These are phyloP conservation scores for Boehmeria nivea DNA, from an alignment of 306 rosid genomes.

Conservation along the genomic window DNA sequence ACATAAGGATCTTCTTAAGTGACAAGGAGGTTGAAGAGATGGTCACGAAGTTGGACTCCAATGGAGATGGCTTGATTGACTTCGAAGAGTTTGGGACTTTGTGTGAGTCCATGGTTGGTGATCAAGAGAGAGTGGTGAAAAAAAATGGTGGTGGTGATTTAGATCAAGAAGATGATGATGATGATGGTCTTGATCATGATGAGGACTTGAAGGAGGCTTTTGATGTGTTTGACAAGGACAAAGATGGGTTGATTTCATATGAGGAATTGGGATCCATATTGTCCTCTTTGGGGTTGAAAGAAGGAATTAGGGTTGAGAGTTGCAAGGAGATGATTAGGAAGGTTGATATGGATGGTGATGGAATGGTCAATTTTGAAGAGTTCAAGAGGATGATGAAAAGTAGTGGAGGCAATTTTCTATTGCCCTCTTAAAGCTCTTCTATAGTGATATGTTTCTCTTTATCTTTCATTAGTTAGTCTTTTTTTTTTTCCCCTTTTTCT, in stretches of 20 bases:
- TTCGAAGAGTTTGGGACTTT: constrained; percentile 69
- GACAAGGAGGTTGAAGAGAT: constrained; percentile 60
- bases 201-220: constrained; percentile 63
- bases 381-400: constrained; percentile 79
- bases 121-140: neutral
- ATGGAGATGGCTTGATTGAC: constrained; percentile 76
- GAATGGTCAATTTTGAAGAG: constrained; percentile 79
- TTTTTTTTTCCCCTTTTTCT: neutral
- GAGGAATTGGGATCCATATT: constrained; percentile 64
- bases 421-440: neutral
- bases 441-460: neutral
- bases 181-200: constrained; percentile 12
- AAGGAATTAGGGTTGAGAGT: constrained; percentile 58
- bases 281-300: constrained; percentile 54
- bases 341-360: constrained; percentile 91
- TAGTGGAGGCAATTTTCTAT: constrained; percentile 27
- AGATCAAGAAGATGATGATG: neutral
- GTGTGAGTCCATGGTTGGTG: constrained; percentile 36
- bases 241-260: constrained; percentile 60
- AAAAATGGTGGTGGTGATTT: constrained; percentile 13
- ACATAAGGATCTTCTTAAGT: constrained; percentile 49
- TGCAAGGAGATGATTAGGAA: constrained; percentile 74
- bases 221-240: constrained; percentile 75
- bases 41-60: constrained; percentile 52
- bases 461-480: neutral